Base-by-base conservation (phyloP, 192 early-diverging fungal genomes). In the Podila verticillata region DNA sequence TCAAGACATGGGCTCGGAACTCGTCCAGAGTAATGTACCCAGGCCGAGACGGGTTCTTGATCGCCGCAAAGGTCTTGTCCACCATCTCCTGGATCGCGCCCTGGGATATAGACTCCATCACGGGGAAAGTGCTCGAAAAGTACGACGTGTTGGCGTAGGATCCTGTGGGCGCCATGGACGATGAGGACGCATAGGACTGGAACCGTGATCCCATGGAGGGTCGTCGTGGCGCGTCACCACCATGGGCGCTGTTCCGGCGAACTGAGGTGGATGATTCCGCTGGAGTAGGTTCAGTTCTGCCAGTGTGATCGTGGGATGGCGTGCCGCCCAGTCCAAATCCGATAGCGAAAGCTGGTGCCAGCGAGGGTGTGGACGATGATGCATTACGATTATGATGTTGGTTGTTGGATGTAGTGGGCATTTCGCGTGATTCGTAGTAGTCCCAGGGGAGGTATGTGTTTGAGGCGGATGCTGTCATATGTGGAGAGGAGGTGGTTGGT, bases 21-120 rank as follows among this genome's bases (percentile, higher is more conserved):
- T 96, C 95, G 28, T 94, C 89, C 66, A 89, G 88, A 1, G 87
- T 90, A 68, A 99, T 89, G 66, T 74, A 92, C 24, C 91, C 91
- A 29, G 89, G 85, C 59, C 89, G 83, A 20, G 61, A 68, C 17
- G 77, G 77, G 59, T 81, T 83, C 32, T 84, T 82, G 56, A 90
- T 90, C 56, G 86, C 87, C 28, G 74, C 72, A 69, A 96, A 97
- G 15, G 95, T 93, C 73, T 92, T 94, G 48, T 95, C 92, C 20
- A 98, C 94, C 93, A 99, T 95, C 63, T 98, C 95, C 61, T 94
- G 90, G 49, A 98, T 95, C 0, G 97, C 95, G 68, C 96, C 95
- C 74, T 96, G 95, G 15, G 91, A 90, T 90, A 99, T 92, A 12
- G 92, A 91, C 79, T 99, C 96, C 89, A 98, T 94, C 34, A 97